Percentiles rank a stretch among this genome's conserved stretches.
Evolutionary conservation across 2,329 filamentous ascomycete genomes (phyloP).

Genomic region (Helotiales sp.): DNA sequence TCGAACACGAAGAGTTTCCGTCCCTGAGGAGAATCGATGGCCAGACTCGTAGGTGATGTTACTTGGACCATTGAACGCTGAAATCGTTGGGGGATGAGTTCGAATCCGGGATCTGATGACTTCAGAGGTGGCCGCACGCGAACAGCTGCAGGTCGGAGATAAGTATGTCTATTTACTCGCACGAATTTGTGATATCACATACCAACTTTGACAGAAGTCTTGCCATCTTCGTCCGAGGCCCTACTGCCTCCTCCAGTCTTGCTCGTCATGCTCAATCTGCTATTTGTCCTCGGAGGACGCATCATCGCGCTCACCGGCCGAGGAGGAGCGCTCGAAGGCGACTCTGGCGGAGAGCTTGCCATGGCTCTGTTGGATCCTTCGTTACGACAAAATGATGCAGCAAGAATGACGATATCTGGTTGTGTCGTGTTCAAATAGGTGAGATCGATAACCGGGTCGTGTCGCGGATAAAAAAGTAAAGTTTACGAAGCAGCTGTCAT

Average conservation of each 20-base stretch:
- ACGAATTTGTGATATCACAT: slow-evolving; percentile 44
- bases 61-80: slow-evolving; percentile 91
- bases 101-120: slow-evolving; percentile 84
- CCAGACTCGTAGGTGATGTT: slow-evolving; percentile 78
- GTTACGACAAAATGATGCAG: slow-evolving; percentile 34
- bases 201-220: slow-evolving; percentile 96
- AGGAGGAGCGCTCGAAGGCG: slow-evolving; percentile 56
- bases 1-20: slow-evolving; percentile 97
- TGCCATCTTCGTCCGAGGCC: slow-evolving; percentile 85
- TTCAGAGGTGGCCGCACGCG: slow-evolving; percentile 87
- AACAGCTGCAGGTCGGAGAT: slow-evolving; percentile 61
- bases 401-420: not conserved
- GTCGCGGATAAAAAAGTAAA: slow-evolving; percentile 1
- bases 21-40: slow-evolving; percentile 88
- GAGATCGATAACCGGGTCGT: not conserved
- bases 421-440: not conserved
- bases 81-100: slow-evolving; percentile 93
- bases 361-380: slow-evolving; percentile 43
- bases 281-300: slow-evolving; percentile 73
- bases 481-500: slow-evolving; percentile 20
- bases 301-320: slow-evolving; percentile 82
- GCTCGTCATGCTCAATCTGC: slow-evolving; percentile 82
- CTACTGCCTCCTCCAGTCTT: slow-evolving; percentile 74
- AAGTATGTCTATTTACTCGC: slow-evolving; percentile 6
- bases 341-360: slow-evolving; percentile 70